Conservation (phyloP, 495 filamentous ascomycete species). For the Staphylotrichum tortipilum region DNA sequence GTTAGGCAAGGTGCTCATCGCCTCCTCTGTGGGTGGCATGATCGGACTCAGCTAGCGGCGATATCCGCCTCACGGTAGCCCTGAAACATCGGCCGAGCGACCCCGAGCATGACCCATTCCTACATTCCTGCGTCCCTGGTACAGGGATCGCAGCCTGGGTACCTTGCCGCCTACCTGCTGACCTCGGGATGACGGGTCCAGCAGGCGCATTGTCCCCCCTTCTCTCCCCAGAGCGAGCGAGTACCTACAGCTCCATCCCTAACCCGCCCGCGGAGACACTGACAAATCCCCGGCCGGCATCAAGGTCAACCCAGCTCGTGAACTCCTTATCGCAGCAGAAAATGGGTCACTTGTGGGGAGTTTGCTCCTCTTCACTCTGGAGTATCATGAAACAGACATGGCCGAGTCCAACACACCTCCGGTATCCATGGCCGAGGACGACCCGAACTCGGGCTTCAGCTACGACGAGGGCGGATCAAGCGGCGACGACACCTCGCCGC, state of each 20-base stretch:
- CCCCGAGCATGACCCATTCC: neutral
- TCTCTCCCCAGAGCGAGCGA: neutral
- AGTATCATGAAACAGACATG: neutral
- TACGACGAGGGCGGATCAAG: neutral
- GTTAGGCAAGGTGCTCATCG: neutral
- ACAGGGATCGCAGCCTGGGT: neutral
- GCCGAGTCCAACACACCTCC: neutral
- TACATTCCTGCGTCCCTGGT: neutral
- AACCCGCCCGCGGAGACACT: neutral
- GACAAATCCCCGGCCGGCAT: neutral
- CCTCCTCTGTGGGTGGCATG: neutral
- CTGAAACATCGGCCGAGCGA: neutral
- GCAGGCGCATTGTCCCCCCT: neutral
- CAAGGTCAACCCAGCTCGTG: neutral
- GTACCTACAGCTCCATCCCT: neutral
- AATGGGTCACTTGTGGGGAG: neutral
- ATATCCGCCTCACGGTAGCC: neutral
- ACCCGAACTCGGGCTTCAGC: neutral
- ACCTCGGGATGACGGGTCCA: neutral
- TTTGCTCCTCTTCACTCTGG: neutral
- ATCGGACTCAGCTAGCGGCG: neutral
- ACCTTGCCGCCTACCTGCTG: neutral
- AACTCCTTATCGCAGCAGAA: neutral
- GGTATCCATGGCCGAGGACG: neutral
- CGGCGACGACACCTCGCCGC: neutral